phyloP scores from a whole-genome alignment of 495 filamentous ascomycete genomes.

The Talaromyces wortmannii region DNA sequence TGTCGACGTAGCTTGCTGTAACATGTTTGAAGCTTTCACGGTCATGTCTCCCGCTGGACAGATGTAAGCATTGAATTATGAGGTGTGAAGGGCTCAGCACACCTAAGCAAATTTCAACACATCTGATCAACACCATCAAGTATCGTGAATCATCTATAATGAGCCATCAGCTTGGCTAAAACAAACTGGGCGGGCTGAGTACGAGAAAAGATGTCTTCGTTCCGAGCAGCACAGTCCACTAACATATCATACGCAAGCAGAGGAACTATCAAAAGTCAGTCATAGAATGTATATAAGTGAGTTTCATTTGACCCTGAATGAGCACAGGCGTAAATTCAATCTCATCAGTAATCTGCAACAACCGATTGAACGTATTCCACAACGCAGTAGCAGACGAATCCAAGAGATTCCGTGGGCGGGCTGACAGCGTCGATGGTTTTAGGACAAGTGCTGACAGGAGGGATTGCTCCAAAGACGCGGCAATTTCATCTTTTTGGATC shows the following conservation, averaged over 20 bases:
- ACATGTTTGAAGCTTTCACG: slow-evolving; percentile 47
- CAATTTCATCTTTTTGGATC: not conserved
- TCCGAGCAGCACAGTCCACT: not conserved
- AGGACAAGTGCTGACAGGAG: not conserved
- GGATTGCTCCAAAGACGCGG: not conserved
- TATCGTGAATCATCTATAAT: not conserved
- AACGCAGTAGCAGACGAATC: slow-evolving; percentile 26
- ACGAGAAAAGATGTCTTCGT: not conserved
- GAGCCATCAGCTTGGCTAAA: too few species aligned
- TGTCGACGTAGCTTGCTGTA: slow-evolving; percentile 59
- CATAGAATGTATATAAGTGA: not conserved
- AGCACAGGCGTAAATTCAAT: not conserved
- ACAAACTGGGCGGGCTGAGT: not conserved
- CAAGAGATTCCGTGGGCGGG: slow-evolving; percentile 14
- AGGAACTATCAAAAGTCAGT: not conserved
- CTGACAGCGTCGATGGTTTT: not conserved
- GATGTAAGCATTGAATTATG: slow-evolving; percentile 10
- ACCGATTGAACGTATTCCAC: slow-evolving; percentile 23
- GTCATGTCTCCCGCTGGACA: slow-evolving; percentile 41
- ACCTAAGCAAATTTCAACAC: slow-evolving; percentile 1
- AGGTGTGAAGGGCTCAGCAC: not conserved
- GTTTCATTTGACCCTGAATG: not conserved
- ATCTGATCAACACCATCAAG: not conserved
- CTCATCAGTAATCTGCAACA: not conserved
- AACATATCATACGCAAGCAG: not conserved